Percentiles rank a stretch among this genome's conserved stretches.
Conservation (phyloP, 2,329 filamentous ascomycete species). For the Penicillium sp. region DNA sequence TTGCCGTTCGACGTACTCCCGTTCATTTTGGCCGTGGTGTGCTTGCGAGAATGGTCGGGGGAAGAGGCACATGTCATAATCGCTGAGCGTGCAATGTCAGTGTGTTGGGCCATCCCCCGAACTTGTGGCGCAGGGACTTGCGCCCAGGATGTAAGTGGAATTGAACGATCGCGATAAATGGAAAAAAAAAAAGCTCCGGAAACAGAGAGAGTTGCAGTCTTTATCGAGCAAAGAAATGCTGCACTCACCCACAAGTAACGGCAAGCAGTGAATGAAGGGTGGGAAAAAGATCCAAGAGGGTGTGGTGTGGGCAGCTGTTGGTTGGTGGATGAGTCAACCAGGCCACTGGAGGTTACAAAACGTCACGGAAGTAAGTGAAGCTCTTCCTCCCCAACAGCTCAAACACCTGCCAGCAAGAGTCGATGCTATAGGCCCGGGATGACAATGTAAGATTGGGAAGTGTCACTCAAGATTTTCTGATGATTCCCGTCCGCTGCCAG, state of each 20-base stretch:
- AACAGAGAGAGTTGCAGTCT: not conserved
- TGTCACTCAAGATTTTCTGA: conserved; percentile 1
- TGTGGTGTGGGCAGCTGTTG: conserved; percentile 21
- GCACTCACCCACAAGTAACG: conserved; percentile 9
- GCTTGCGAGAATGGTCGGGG: conserved; percentile 29
- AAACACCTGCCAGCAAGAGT: conserved; percentile 9
- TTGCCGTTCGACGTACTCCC: conserved; percentile 29
- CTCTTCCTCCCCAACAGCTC: conserved; percentile 6
- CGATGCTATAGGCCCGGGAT: conserved; percentile 11
- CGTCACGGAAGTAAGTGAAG: conserved; percentile 6
- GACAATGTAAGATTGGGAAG: conserved; percentile 2
- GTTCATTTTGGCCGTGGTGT: conserved; percentile 26
- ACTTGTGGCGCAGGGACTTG: conserved; percentile 26
- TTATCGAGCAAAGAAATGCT: conserved; percentile 8
- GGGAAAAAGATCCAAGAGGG: conserved; percentile 16
- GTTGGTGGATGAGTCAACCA: conserved; percentile 28
- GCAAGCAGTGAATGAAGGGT: conserved; percentile 3
- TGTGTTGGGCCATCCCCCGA: conserved; percentile 51
- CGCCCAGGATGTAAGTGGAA: conserved; percentile 17
- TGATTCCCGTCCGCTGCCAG: not conserved
- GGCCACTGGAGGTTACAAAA: conserved; percentile 3
- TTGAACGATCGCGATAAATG: conserved; percentile 18
- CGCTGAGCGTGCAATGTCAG: conserved; percentile 55
- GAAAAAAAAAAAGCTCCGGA: conserved; percentile 20
- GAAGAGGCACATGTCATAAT: conserved; percentile 50